These are phyloP conservation scores for Talinum fruticosum DNA, from an alignment of 148 eudicot genomes.

Conservation along the genomic window DNA sequence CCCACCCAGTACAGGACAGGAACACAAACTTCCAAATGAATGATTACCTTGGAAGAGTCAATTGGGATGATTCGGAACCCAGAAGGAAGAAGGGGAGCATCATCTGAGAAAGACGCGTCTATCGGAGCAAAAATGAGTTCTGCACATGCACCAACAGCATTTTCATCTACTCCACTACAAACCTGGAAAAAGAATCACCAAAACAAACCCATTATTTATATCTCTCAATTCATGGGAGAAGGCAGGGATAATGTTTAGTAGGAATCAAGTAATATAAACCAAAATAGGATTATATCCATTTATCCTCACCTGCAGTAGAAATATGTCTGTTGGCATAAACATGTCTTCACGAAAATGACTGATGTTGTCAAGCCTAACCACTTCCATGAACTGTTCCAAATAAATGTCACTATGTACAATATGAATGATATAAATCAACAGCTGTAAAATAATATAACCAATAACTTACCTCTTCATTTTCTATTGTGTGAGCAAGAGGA, in stretches of 20 bases:
- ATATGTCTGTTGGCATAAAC: slow-evolving; percentile 76
- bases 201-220: neutral
- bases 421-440: slow-evolving; percentile 10
- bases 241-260: neutral
- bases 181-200: slow-evolving; percentile 49
- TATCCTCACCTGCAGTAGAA: slow-evolving; percentile 69
- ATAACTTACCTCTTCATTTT: slow-evolving; percentile 78
- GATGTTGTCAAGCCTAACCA: slow-evolving; percentile 79
- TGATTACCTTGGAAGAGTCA: slow-evolving; percentile 49
- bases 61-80: slow-evolving; percentile 89
- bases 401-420: neutral
- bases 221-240: neutral
- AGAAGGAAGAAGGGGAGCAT: slow-evolving; percentile 92
- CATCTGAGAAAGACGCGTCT: slow-evolving; percentile 86
- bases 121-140: slow-evolving; percentile 92
- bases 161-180: slow-evolving; percentile 86
- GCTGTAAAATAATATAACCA: neutral
- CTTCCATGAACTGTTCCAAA: slow-evolving; percentile 78
- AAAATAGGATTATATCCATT: neutral
- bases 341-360: slow-evolving; percentile 72
- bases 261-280: neutral
- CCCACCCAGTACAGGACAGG: too few relatives aligned
- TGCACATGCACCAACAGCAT: slow-evolving; percentile 68
- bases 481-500: slow-evolving; percentile 89
- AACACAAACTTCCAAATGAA: neutral